Evolutionary conservation across 2,329 filamentous ascomycete genomes (phyloP).

Genomic region (Colletotrichum sp.): DNA sequence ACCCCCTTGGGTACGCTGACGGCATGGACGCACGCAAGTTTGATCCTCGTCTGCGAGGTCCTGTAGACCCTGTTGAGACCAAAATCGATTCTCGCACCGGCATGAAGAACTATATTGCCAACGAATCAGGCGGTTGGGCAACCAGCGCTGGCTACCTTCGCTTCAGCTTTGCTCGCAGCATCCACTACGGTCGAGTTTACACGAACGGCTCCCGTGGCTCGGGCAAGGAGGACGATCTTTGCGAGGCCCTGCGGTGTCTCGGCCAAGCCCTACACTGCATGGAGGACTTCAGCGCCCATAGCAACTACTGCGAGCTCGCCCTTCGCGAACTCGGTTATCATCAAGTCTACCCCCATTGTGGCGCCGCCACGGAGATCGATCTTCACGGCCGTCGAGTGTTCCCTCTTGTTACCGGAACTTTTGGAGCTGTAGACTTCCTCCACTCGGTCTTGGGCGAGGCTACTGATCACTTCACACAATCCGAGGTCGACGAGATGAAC

Average conservation of each 20-base stretch:
- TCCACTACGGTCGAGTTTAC: constrained; percentile 80
- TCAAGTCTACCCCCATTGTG: constrained; percentile 77
- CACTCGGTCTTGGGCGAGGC: constrained; percentile 81
- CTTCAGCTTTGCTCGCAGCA: constrained; percentile 74
- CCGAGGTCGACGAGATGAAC: constrained; percentile 83
- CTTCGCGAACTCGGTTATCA: constrained; percentile 73
- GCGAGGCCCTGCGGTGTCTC: constrained; percentile 77
- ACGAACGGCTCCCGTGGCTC: constrained; percentile 65
- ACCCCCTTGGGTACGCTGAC: constrained; percentile 86
- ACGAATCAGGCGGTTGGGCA: constrained; percentile 85
- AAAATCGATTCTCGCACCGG: constrained; percentile 78
- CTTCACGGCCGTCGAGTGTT: constrained; percentile 71
- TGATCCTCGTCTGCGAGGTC: constrained; percentile 81
- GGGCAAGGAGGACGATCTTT: constrained; percentile 79
- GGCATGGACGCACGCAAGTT: constrained; percentile 83
- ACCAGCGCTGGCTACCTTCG: constrained; percentile 87
- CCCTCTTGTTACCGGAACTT: constrained; percentile 76
- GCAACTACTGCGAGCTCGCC: constrained; percentile 82
- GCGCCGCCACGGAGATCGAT: constrained; percentile 68
- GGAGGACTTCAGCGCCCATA: constrained; percentile 82
- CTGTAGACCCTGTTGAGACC: constrained; percentile 73
- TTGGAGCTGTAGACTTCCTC: constrained; percentile 84
- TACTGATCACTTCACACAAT: constrained; percentile 81
- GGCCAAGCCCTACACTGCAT: constrained; percentile 79
- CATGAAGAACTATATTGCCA: constrained; percentile 99